A percentile compares a stretch with the other conserved stretches of the same genome.
These are phyloP conservation scores for Epichloe glyceriae DNA, from an alignment of 2,329 filamentous ascomycete species.

Conservation along the genomic window DNA sequence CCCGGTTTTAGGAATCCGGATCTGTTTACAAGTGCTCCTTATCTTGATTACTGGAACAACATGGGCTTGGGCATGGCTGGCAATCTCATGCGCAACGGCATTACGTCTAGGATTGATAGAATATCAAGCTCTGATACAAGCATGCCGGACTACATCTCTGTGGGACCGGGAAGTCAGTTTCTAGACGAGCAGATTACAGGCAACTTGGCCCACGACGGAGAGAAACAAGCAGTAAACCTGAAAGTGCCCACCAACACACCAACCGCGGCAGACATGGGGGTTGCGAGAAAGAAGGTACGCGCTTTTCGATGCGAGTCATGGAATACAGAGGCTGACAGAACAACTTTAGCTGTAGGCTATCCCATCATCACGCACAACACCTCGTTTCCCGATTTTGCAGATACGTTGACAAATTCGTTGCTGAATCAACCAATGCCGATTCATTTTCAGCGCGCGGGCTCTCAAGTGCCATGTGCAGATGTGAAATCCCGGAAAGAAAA, in stretches of 20 bases:
- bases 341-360: constrained; percentile 8
- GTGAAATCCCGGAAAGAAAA: constrained; percentile 34
- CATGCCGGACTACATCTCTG: constrained; percentile 28
- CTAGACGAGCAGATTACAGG: constrained; percentile 7
- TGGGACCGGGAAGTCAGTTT: constrained; percentile 4
- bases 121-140: constrained; percentile 25
- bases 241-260: constrained; percentile 33
- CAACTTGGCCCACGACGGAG: constrained; percentile 21
- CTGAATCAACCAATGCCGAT: constrained; percentile 33
- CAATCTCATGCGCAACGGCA: constrained; percentile 5
- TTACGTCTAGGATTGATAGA: constrained; percentile 7
- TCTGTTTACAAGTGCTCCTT: constrained; percentile 13
- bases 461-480: constrained; percentile 21
- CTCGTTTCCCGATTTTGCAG: constrained; percentile 22
- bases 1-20: constrained; percentile 7
- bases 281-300: constrained; percentile 10
- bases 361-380: constrained; percentile 10
- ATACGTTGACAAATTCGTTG: constrained; percentile 33
- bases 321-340: neutral
- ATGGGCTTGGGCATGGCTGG: constrained; percentile 10
- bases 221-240: constrained; percentile 11
- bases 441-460: constrained; percentile 18
- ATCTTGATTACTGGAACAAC: constrained; percentile 16
- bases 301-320: neutral
- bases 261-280: constrained; percentile 12